phyloP scores from a whole-genome alignment of 2,329 filamentous ascomycete species.

The Cladosporium colombiae region DNA sequence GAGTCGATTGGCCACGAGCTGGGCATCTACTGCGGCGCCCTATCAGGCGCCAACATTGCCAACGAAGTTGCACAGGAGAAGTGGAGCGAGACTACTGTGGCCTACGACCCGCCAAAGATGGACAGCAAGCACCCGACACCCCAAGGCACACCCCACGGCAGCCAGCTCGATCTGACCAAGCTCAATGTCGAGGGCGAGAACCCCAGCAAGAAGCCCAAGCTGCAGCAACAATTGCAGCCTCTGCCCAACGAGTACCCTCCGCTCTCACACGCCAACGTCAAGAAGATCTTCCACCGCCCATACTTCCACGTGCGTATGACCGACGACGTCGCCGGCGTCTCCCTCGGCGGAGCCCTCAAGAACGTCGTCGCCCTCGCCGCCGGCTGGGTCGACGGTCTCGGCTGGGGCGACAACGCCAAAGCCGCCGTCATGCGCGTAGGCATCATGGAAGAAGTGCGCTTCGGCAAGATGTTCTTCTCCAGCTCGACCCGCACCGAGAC shows the following conservation, averaged over 20 bases:
- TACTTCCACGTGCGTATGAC: conserved; percentile 98
- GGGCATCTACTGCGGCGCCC: conserved; percentile 93
- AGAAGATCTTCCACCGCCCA: conserved; percentile 85
- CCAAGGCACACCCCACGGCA: conserved; percentile 50
- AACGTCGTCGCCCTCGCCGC: conserved; percentile 94
- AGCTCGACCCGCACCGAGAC: conserved; percentile 78
- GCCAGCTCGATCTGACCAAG: conserved; percentile 45
- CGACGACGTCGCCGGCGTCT: conserved; percentile 93
- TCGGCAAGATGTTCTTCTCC: conserved; percentile 90
- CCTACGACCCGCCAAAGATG: conserved; percentile 87
- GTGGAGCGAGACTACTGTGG: conserved; percentile 95
- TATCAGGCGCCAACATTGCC: conserved; percentile 95
- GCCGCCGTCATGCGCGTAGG: conserved; percentile 98
- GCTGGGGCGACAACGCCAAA: conserved; percentile 98
- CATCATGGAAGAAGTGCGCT: conserved; percentile 93
- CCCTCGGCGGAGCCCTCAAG: conserved; percentile 90
- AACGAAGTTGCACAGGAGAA: conserved; percentile 93
- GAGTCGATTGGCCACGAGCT: conserved; percentile 90
- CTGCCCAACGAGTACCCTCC: conserved; percentile 81
- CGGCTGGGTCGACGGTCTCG: conserved; percentile 90
- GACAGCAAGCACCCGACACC: conserved; percentile 76
- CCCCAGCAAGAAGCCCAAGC: conserved; percentile 50
- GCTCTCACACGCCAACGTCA: conserved; percentile 80
- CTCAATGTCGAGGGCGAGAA: conserved; percentile 38
- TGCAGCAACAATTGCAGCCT: conserved; percentile 63